These are phyloP conservation scores for Dendrocalamus sinicus DNA, from an alignment of 176 grass and related monocot genomes.

Conservation along the genomic window DNA sequence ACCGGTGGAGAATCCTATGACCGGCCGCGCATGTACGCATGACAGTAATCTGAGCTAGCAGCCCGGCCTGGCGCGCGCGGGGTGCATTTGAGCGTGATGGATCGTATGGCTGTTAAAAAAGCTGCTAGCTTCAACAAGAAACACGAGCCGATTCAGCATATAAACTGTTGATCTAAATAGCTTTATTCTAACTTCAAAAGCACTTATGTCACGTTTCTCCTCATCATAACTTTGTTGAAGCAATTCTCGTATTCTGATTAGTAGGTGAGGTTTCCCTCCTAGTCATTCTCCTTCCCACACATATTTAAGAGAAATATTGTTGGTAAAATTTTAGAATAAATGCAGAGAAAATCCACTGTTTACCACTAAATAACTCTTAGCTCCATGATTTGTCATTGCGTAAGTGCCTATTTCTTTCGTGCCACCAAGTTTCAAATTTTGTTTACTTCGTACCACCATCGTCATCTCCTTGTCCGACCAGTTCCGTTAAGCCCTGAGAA, in stretches of 20 bases:
- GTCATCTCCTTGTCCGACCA: too few species aligned
- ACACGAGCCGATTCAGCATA: neutral
- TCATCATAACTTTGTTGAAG: neutral
- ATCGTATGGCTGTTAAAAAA: neutral
- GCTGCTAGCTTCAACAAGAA: neutral
- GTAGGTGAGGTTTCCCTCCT: neutral
- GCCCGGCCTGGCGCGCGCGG: neutral
- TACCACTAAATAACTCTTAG: too few species aligned
- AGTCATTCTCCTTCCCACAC: neutral
- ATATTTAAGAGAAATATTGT: neutral
- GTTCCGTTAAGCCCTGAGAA: too few species aligned
- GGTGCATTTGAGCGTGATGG: neutral
- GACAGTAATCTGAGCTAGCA: too few species aligned
- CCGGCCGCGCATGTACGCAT: neutral
- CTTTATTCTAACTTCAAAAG: neutral
- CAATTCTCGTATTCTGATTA: neutral
- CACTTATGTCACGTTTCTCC: neutral
- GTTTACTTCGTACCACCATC: too few species aligned
- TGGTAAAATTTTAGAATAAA: neutral
- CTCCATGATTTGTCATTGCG: too few species aligned
- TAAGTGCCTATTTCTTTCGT: too few species aligned
- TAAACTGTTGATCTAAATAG: neutral
- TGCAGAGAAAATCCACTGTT: neutral
- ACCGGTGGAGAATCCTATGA: slow-evolving; percentile 8
- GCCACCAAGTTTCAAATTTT: too few species aligned